Percentiles rank a stretch among this genome's conserved stretches.
phyloP scores from a whole-genome alignment of 1,284 basidiomycete genomes.

The Albatrellus sp. region DNA sequence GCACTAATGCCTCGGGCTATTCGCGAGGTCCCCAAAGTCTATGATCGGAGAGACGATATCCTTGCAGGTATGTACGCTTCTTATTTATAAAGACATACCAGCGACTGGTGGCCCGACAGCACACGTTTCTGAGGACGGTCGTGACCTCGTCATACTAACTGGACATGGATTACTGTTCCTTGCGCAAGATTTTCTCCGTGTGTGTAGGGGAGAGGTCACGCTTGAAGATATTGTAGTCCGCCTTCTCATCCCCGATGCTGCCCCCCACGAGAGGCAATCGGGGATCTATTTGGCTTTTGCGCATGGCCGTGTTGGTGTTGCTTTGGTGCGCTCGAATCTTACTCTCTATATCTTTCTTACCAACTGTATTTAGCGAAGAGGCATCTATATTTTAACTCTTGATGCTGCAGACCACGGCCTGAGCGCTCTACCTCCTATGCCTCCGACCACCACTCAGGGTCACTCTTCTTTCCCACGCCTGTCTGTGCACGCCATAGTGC shows the following conservation, averaged over 20 bases:
- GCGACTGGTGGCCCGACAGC: conserved; percentile 21
- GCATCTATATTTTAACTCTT: conserved; percentile 14
- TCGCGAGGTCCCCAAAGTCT: conserved; percentile 11
- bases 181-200: conserved; percentile 38
- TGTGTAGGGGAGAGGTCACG: conserved; percentile 20
- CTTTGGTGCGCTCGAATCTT: conserved; percentile 28
- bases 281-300: conserved; percentile 39
- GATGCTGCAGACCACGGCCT: conserved; percentile 12
- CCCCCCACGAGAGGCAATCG: conserved; percentile 4
- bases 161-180: conserved; percentile 31
- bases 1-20: background rate
- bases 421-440: conserved; percentile 5
- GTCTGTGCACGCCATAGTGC: conserved; percentile 22
- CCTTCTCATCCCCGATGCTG: conserved; percentile 8
- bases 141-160: conserved; percentile 36
- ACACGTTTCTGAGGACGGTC: conserved; percentile 47
- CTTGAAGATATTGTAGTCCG: conserved; percentile 27
- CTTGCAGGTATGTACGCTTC: conserved; percentile 2
- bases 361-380: background rate
- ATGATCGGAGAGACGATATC: conserved; percentile 12
- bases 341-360: background rate
- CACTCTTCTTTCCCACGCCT: conserved; percentile 18
- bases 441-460: conserved; percentile 7
- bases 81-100: background rate
- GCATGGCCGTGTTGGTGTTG: conserved; percentile 33